phyloP scores from a whole-genome alignment of 1,139 yeast genomes.

The Scheffersomyces quercinus region DNA sequence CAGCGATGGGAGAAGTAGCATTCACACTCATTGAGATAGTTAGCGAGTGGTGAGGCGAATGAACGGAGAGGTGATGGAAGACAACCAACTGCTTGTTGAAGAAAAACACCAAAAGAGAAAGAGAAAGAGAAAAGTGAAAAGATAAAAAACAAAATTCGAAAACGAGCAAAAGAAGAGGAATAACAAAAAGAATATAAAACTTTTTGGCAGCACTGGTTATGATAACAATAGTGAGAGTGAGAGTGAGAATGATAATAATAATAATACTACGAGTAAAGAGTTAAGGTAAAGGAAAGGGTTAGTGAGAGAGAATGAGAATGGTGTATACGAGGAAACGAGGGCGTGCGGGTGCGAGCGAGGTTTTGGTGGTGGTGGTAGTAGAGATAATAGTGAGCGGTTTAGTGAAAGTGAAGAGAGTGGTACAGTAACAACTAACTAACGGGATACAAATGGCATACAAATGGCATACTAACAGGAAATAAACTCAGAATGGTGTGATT shows the following conservation, averaged over 20 bases:
- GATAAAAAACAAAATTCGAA: too few species aligned
- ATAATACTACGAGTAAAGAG: background rate
- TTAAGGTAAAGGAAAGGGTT: too few species aligned
- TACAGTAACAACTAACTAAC: too few species aligned
- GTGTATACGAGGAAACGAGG: too few species aligned
- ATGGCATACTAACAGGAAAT: too few species aligned
- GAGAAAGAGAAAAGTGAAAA: background rate
- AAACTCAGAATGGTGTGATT: too few species aligned
- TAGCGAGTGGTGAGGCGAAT: background rate
- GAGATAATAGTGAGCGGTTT: too few species aligned
- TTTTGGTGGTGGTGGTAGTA: too few species aligned
- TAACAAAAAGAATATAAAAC: background rate
- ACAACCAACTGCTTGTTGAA: background rate
- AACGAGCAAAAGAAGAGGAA: background rate
- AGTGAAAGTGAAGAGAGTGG: too few species aligned
- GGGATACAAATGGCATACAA: too few species aligned
- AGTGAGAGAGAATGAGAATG: too few species aligned
- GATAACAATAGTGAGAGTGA: background rate
- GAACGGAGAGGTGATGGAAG: background rate
- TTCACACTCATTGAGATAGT: conserved; percentile 13
- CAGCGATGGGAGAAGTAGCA: conserved; percentile 14
- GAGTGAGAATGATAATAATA: background rate
- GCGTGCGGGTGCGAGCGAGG: too few species aligned
- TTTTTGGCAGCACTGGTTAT: background rate
- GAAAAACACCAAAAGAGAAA: background rate